A percentile compares a stretch with the other conserved stretches of the same genome.
Conservation (phyloP, 2,329 filamentous ascomycete species). For the Fusarium sp. region DNA sequence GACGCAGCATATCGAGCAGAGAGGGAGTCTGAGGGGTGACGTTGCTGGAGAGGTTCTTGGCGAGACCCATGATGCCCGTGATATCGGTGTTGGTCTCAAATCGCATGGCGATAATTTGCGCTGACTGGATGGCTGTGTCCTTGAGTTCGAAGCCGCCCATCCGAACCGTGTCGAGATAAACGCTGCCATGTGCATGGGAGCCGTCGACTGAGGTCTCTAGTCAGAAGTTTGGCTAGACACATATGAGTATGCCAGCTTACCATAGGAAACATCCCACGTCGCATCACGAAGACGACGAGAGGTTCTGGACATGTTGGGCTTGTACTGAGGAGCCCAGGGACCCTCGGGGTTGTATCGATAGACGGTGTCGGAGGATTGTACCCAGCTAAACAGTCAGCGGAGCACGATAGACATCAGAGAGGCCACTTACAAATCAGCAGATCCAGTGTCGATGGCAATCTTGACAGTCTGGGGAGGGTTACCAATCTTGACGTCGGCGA, state of each 20-base stretch:
- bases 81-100: constrained; percentile 56
- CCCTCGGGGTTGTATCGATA: constrained; percentile 49
- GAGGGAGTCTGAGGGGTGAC: constrained; percentile 55
- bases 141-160: constrained; percentile 57
- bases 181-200: constrained; percentile 56
- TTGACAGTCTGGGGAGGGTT: constrained; percentile 59
- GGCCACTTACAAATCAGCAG: constrained; percentile 69
- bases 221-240: background rate
- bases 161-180: constrained; percentile 61
- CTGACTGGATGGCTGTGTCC: constrained; percentile 62
- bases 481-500: constrained; percentile 58
- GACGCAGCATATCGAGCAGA: constrained; percentile 57
- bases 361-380: constrained; percentile 61
- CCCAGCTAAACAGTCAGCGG: constrained; percentile 56
- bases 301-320: constrained; percentile 58
- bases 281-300: constrained; percentile 54
- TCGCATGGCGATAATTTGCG: constrained; percentile 53
- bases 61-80: constrained; percentile 64
- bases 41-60: constrained; percentile 57
- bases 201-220: constrained; percentile 50
- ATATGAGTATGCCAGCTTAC: constrained; percentile 50
- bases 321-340: constrained; percentile 54
- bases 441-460: constrained; percentile 65
- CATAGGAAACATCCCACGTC: constrained; percentile 61
- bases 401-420: no score